Evolutionary conservation across 176 grass and related monocot genomes (phyloP).

Genomic region (Oryza glaberrima): DNA sequence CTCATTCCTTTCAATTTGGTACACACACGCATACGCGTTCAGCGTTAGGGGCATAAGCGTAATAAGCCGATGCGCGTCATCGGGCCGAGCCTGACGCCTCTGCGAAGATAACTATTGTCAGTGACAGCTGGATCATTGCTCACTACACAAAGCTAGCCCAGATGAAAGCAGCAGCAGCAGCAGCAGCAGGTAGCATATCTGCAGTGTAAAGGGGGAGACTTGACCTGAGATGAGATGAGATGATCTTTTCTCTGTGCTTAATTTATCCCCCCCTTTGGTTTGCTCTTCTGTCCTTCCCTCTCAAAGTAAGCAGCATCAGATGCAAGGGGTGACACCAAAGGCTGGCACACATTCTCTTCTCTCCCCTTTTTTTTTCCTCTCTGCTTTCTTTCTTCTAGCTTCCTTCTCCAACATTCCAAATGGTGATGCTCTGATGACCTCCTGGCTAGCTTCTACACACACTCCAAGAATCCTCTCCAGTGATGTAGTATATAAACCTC

Average conservation of each 20-base stretch:
- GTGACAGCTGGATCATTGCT: neutral
- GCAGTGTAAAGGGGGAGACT: neutral
- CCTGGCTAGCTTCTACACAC: constrained; percentile 36
- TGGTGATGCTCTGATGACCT: constrained; percentile 34
- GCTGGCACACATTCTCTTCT: constrained; percentile 54
- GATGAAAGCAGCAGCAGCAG: neutral
- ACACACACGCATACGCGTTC: neutral
- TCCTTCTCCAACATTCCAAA: neutral
- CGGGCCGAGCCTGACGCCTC: too few species aligned
- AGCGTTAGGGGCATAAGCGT: neutral
- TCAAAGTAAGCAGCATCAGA: constrained; percentile 49
- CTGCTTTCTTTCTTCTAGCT: neutral
- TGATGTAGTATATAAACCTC: constrained; percentile 8
- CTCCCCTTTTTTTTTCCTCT: neutral
- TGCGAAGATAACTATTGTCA: neutral
- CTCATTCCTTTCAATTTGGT: neutral
- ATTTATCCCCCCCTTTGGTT: neutral
- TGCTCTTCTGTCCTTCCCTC: constrained; percentile 39
- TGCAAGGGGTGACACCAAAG: constrained; percentile 58
- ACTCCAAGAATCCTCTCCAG: constrained; percentile 58
- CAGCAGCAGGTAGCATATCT: neutral
- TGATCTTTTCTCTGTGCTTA: neutral
- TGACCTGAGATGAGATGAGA: neutral
- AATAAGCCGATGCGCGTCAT: neutral
- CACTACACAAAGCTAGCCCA: neutral